phyloP scores from a whole-genome alignment of 495 filamentous ascomycete genomes.

The Hyaloscypha variabilis region DNA sequence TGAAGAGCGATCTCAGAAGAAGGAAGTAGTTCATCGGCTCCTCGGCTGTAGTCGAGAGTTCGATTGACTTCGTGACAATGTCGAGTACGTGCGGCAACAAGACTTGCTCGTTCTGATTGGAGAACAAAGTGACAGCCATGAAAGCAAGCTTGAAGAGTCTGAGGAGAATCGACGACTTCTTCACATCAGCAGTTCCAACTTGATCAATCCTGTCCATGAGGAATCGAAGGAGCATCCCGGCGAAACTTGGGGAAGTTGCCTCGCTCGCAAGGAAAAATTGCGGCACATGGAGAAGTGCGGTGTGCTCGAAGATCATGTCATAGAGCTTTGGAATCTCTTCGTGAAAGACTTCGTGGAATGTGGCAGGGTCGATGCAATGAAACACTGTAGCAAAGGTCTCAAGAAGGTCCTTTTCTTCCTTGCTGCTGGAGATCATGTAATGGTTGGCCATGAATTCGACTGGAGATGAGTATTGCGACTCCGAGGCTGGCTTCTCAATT shows the following conservation, averaged over 20 bases:
- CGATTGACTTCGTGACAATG: slow-evolving; percentile 94
- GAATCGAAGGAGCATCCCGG: slow-evolving; percentile 95
- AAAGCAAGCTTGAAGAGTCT: slow-evolving; percentile 98
- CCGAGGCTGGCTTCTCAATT: slow-evolving; percentile 75
- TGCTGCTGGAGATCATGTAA: slow-evolving; percentile 86
- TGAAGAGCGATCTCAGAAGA: slow-evolving; percentile 85
- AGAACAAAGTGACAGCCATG: slow-evolving; percentile 98
- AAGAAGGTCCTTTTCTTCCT: slow-evolving; percentile 96
- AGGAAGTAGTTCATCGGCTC: slow-evolving; percentile 99
- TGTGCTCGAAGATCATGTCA: slow-evolving; percentile 97
- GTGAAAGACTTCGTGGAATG: slow-evolving; percentile 98
- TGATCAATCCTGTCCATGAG: slow-evolving; percentile 96
- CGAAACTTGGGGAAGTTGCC: slow-evolving; percentile 95
- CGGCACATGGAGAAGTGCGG: slow-evolving; percentile 88
- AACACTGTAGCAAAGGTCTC: slow-evolving; percentile 99
- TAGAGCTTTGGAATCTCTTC: slow-evolving; percentile 96
- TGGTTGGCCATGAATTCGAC: slow-evolving; percentile 91
- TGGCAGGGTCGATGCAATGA: slow-evolving; percentile 96
- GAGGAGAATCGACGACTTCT: slow-evolving; percentile 87
- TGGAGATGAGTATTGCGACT: slow-evolving; percentile 74
- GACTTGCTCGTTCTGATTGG: slow-evolving; percentile 91
- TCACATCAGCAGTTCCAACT: slow-evolving; percentile 87
- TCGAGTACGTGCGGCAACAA: slow-evolving; percentile 93
- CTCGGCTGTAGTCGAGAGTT: slow-evolving; percentile 91
- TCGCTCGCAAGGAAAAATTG: slow-evolving; percentile 98